phyloP scores from a whole-genome alignment of 768 basidiomycete species.

The Chalciporus sphaerocephalus region DNA sequence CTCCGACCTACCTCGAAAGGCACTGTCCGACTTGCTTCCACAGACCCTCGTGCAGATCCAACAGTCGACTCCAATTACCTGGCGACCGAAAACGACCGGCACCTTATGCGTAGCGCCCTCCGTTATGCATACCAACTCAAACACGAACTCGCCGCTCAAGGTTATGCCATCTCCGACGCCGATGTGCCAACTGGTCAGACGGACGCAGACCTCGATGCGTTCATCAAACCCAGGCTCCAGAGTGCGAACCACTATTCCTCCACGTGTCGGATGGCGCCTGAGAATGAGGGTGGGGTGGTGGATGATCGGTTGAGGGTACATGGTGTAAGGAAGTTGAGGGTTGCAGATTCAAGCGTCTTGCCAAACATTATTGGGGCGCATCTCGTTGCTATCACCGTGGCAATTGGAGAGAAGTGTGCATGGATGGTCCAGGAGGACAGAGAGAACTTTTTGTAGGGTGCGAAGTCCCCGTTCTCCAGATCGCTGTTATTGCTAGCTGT shows the following conservation, averaged over 20 bases:
- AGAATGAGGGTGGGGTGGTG: constrained; percentile 26
- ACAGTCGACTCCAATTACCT: constrained; percentile 13
- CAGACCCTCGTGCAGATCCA: constrained; percentile 9
- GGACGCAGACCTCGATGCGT: not conserved
- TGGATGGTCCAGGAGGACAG: constrained; percentile 21
- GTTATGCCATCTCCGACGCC: not conserved
- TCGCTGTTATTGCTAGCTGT: too few species aligned
- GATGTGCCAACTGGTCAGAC: not conserved
- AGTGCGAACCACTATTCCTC: too few species aligned
- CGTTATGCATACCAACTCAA: not conserved
- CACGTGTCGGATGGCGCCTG: constrained; percentile 32
- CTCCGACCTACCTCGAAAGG: constrained; percentile 14
- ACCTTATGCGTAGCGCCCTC: not conserved
- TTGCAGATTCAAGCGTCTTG: constrained; percentile 32
- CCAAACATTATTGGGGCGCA: constrained; percentile 32
- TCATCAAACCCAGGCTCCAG: not conserved
- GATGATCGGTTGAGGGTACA: constrained; percentile 42
- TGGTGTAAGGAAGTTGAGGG: constrained; percentile 40
- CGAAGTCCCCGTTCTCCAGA: too few species aligned
- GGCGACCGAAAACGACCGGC: not conserved
- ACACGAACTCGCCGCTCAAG: not conserved
- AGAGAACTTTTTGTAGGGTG: too few species aligned
- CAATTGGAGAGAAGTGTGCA: constrained; percentile 38
- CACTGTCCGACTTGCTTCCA: constrained; percentile 18
- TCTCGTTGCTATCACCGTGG: constrained; percentile 30